A percentile compares a stretch with the other conserved stretches of the same genome.
Evolutionary conservation across 805 yeast genomes (phyloP).

Genomic region (Brettanomyces bruxellensis): DNA sequence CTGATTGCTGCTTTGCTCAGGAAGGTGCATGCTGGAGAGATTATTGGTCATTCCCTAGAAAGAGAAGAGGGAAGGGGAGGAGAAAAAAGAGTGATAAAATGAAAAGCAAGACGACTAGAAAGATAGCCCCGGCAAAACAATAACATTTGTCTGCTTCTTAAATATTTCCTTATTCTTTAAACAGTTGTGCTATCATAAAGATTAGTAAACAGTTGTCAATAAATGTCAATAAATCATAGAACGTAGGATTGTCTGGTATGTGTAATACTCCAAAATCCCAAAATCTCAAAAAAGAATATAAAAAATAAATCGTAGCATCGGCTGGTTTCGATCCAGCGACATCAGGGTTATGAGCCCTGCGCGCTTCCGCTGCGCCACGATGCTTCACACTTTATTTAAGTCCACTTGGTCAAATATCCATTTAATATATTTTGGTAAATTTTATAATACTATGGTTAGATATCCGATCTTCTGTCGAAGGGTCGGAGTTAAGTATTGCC

Average conservation of each 20-base stretch:
- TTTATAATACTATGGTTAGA: too few relatives aligned
- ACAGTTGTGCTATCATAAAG: too few relatives aligned
- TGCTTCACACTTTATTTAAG: slow-evolving; percentile 35
- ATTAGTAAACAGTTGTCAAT: too few relatives aligned
- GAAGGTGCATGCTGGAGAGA: slow-evolving; percentile 23
- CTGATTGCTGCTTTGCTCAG: slow-evolving; percentile 38
- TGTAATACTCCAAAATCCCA: neutral
- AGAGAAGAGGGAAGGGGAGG: neutral
- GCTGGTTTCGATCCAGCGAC: slow-evolving; percentile 20
- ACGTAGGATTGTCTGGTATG: neutral
- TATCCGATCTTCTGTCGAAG: too few relatives aligned
- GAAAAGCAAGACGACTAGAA: neutral
- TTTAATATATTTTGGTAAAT: too few relatives aligned
- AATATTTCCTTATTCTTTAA: too few relatives aligned
- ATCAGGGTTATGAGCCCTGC: slow-evolving; percentile 99
- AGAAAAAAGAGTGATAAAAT: neutral
- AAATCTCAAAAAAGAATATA: neutral
- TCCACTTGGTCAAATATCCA: too few relatives aligned
- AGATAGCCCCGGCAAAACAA: neutral
- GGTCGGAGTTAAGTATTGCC: too few relatives aligned
- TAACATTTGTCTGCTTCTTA: too few relatives aligned
- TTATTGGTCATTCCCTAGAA: slow-evolving; percentile 9
- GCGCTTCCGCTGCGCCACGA: slow-evolving; percentile 99
- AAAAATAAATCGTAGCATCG: slow-evolving; percentile 2
- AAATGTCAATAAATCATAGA: too few relatives aligned